Conservation (phyloP, 2,329 filamentous ascomycete species). For the Hypoxylon sp. region DNA sequence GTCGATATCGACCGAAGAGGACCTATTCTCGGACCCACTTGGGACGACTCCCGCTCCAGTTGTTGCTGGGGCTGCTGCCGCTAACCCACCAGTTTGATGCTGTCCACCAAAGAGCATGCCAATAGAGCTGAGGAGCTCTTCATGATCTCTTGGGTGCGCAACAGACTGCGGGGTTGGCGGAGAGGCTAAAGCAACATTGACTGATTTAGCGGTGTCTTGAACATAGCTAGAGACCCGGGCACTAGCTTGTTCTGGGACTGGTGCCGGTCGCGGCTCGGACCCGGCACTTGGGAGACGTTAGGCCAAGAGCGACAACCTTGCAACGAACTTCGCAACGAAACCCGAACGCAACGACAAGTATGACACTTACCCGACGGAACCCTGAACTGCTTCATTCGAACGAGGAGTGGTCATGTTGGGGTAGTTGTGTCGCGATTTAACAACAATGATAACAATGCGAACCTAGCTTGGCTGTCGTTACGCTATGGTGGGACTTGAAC, state of each 20-base stretch:
- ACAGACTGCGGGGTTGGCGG: background rate
- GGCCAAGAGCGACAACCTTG: background rate
- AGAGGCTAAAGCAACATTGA: background rate
- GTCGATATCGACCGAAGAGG: background rate
- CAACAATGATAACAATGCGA: background rate
- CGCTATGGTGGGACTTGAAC: background rate
- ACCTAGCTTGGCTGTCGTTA: background rate
- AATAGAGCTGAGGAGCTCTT: slow-evolving; percentile 5
- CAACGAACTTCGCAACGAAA: background rate
- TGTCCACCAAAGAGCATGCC: slow-evolving; percentile 10
- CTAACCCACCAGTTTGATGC: background rate
- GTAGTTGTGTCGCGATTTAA: background rate
- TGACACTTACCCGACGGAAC: slow-evolving; percentile 16
- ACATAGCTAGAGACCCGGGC: background rate
- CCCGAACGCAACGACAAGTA: background rate
- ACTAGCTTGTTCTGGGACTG: background rate
- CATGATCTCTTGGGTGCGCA: background rate
- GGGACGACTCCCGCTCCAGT: background rate
- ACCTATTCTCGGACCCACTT: background rate
- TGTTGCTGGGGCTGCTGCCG: background rate
- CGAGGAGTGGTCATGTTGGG: background rate
- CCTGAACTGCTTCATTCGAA: slow-evolving; percentile 5
- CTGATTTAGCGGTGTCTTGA: background rate
- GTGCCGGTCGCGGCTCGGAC: background rate
- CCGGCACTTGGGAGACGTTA: background rate